Conservation (phyloP, 2,329 filamentous ascomycete species). For the Alternaria sp. region DNA sequence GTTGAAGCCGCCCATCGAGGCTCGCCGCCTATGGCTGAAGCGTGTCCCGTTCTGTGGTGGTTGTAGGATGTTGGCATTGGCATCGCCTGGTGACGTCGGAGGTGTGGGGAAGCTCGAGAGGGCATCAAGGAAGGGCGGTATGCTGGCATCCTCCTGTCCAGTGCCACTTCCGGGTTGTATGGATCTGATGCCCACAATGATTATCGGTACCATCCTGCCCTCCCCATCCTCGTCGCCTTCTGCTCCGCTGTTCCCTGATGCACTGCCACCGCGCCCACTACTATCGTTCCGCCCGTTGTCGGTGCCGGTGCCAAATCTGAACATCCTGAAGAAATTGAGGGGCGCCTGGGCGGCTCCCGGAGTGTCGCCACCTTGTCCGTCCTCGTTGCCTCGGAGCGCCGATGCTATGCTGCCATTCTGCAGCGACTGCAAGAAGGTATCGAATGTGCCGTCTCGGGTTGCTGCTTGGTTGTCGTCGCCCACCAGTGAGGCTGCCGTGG, state of each 20-base stretch:
- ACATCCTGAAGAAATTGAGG: slow-evolving; percentile 73
- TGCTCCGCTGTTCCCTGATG: slow-evolving; percentile 22
- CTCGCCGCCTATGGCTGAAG: slow-evolving; percentile 60
- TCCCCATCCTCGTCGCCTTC: slow-evolving; percentile 51
- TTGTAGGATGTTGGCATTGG: slow-evolving; percentile 58
- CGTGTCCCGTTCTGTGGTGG: slow-evolving; percentile 63
- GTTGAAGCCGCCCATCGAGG: slow-evolving; percentile 62
- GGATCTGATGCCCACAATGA: slow-evolving; percentile 72
- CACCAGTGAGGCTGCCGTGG: slow-evolving; percentile 69
- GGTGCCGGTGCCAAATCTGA: slow-evolving; percentile 66
- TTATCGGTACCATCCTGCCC: slow-evolving; percentile 70
- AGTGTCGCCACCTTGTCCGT: slow-evolving; percentile 48
- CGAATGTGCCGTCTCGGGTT: slow-evolving; percentile 66
- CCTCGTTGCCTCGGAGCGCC: slow-evolving; percentile 55
- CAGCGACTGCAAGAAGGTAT: slow-evolving; percentile 67
- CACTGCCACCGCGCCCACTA: slow-evolving; percentile 34
- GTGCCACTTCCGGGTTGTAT: slow-evolving; percentile 62
- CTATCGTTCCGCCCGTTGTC: slow-evolving; percentile 26
- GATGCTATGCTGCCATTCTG: slow-evolving; percentile 67
- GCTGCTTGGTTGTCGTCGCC: slow-evolving; percentile 64
- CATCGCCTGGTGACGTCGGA: slow-evolving; percentile 55
- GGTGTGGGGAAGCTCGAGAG: slow-evolving; percentile 57
- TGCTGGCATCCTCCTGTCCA: slow-evolving; percentile 50
- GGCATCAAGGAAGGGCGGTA: slow-evolving; percentile 59
- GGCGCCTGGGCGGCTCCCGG: slow-evolving; percentile 57